Conservation (phyloP, 2,329 filamentous ascomycete genomes). For the Sclerotinia minor region DNA sequence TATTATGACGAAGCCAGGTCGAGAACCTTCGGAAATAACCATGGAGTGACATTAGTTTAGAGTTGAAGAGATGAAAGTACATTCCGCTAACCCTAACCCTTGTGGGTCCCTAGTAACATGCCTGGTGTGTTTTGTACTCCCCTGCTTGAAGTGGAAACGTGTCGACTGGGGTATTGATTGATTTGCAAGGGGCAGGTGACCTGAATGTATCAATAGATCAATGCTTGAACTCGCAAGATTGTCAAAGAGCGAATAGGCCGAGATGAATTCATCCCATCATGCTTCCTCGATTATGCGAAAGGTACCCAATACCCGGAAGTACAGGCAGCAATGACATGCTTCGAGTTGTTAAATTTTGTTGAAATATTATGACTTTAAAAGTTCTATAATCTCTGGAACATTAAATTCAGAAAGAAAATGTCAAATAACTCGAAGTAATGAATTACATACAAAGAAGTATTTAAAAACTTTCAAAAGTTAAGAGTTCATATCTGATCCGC, state of each 20-base stretch:
- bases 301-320: too few species aligned
- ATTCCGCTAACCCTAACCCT: slow-evolving; percentile 1
- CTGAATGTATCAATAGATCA: background rate
- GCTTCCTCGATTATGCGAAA: background rate
- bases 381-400: too few species aligned
- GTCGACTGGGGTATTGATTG: background rate
- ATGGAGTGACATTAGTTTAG: background rate
- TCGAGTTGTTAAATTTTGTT: too few species aligned
- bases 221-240: background rate
- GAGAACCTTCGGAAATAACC: background rate
- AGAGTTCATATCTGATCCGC: too few species aligned
- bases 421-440: too few species aligned
- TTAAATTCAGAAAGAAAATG: too few species aligned
- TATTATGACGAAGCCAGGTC: background rate
- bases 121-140: too few species aligned
- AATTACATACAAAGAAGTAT: too few species aligned
- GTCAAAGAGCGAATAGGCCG: background rate
- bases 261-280: background rate
- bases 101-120: background rate
- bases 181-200: background rate
- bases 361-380: too few species aligned
- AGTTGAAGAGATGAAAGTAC: background rate
- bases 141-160: background rate
- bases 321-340: too few species aligned
- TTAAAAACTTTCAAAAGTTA: too few species aligned